A percentile compares a stretch with the other conserved stretches of the same genome.
These are phyloP conservation scores for Cystobasidium onofrii DNA, from an alignment of 768 basidiomycete genomes.

Conservation along the genomic window DNA sequence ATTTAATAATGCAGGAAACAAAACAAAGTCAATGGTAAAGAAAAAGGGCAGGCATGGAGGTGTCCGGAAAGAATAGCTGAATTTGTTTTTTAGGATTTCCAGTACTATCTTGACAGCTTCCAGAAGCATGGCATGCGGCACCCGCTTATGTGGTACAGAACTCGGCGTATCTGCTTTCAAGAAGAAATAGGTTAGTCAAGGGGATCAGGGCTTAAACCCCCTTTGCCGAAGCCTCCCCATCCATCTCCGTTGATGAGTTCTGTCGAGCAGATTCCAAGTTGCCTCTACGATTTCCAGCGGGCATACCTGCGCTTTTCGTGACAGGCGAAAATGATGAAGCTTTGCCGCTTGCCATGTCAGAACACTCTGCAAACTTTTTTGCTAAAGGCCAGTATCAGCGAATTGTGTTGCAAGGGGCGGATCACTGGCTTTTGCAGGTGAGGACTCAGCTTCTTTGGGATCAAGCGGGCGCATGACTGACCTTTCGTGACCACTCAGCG, in stretches of 20 bases:
- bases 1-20: not conserved
- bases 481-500: not conserved
- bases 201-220: too few species aligned
- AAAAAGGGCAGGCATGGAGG: too few species aligned
- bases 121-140: not conserved
- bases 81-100: not conserved
- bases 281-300: not conserved
- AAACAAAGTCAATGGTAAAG: not conserved
- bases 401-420: not conserved
- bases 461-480: not conserved
- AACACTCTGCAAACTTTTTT: not conserved
- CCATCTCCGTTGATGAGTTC: not conserved
- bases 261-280: not conserved
- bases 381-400: not conserved
- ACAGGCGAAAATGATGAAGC: slow-evolving; percentile 20
- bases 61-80: too few species aligned
- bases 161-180: not conserved
- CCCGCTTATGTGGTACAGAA: slow-evolving; percentile 17
- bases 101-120: slow-evolving; percentile 1
- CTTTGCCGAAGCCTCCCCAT: too few species aligned
- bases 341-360: slow-evolving; percentile 19
- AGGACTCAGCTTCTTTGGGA: not conserved
- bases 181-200: slow-evolving; percentile 7
- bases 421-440: slow-evolving; percentile 26
- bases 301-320: slow-evolving; percentile 5